Conservation (phyloP, 2,329 filamentous ascomycete species). For the Hortaea werneckii region DNA sequence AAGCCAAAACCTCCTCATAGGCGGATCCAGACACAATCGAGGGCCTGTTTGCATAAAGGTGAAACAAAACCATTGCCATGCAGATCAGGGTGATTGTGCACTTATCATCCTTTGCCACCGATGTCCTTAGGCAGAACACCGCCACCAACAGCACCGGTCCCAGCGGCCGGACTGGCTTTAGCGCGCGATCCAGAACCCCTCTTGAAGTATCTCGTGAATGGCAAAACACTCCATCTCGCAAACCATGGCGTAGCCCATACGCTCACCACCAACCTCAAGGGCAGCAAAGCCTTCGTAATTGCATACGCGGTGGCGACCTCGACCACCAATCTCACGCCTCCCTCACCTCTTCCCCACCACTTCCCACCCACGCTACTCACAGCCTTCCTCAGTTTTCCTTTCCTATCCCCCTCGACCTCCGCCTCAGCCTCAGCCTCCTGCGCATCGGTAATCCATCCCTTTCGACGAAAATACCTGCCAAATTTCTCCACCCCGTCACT, state of each 20-base stretch:
- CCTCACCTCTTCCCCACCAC: conserved; percentile 31
- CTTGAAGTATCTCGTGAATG: conserved; percentile 28
- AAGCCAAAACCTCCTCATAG: no score
- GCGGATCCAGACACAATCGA: no score
- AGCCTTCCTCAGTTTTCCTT: background rate
- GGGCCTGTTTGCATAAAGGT: background rate
- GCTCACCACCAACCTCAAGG: conserved; percentile 64
- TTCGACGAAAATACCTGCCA: conserved; percentile 64
- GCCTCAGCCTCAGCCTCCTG: conserved; percentile 19
- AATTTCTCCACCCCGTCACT: conserved; percentile 61
- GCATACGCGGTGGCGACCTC: conserved; percentile 81
- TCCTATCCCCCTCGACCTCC: conserved; percentile 12
- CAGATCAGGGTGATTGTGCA: background rate
- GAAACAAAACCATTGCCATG: background rate
- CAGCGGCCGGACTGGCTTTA: conserved; percentile 4
- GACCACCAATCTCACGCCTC: conserved; percentile 45
- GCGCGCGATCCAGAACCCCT: conserved; percentile 27
- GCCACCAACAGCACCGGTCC: conserved; percentile 6
- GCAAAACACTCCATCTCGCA: conserved; percentile 50
- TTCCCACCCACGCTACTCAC: conserved; percentile 14
- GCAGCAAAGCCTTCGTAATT: conserved; percentile 75
- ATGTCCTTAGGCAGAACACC: conserved; percentile 2
- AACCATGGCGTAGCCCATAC: conserved; percentile 92
- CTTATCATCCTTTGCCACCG: background rate
- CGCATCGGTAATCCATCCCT: conserved; percentile 62